Conservation (phyloP, 768 basidiomycete species). For the Udeniomyces megalosporus region DNA sequence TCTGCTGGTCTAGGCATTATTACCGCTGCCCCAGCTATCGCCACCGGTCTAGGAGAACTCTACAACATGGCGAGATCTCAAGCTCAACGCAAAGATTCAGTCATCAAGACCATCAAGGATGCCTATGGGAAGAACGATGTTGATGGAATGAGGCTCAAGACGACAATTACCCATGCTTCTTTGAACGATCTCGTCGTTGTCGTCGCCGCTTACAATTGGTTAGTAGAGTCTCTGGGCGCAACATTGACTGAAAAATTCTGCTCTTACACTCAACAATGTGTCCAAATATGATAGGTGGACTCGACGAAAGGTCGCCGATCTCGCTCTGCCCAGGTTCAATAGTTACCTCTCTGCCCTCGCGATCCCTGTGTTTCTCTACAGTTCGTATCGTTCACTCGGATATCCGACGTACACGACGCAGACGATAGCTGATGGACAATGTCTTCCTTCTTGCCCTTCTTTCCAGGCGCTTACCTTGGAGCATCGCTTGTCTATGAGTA, state of each 20-base stretch:
- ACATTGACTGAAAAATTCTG: too few relatives aligned
- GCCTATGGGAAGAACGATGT: conserved; percentile 20
- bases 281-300: not conserved
- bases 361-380: conserved; percentile 22
- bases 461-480: too few relatives aligned
- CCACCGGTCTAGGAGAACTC: conserved; percentile 26
- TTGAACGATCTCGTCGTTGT: too few relatives aligned
- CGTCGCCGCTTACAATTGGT: too few relatives aligned
- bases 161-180: conserved; percentile 26
- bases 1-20: conserved; percentile 25
- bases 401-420: too few relatives aligned
- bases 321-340: conserved; percentile 19
- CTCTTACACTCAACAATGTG: too few relatives aligned
- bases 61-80: conserved; percentile 22
- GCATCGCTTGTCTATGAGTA: conserved; percentile 28
- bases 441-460: too few relatives aligned
- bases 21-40: conserved; percentile 23
- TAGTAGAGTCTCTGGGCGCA: too few relatives aligned
- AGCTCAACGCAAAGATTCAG: conserved; percentile 18
- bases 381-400: too few relatives aligned
- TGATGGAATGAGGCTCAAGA: conserved; percentile 23
- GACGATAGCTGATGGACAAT: too few relatives aligned
- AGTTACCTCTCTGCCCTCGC: conserved; percentile 20
- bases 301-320: conserved; percentile 18
- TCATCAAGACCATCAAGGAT: conserved; percentile 19